These are phyloP conservation scores for Ichthyophonus hoferi DNA, from an alignment of 208 protist genomes.

Conservation along the genomic window DNA sequence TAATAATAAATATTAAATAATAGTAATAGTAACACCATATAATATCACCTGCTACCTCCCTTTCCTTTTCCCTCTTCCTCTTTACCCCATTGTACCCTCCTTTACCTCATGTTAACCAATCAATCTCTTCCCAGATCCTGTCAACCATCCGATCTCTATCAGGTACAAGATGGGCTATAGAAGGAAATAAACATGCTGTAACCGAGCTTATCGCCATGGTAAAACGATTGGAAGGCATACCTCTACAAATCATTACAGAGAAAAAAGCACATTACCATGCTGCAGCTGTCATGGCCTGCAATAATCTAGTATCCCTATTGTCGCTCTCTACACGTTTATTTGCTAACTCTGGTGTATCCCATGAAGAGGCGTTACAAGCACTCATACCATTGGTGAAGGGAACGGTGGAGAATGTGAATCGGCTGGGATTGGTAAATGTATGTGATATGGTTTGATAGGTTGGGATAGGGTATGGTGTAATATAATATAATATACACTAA, in stretches of 20 bases:
- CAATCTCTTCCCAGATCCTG: background rate
- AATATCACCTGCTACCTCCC: no score
- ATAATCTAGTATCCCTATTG: background rate
- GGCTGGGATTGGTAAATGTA: no score
- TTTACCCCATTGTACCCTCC: background rate
- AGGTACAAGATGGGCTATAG: background rate
- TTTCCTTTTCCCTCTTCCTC: background rate
- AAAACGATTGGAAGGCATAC: background rate
- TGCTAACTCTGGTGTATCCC: background rate
- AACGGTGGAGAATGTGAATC: background rate
- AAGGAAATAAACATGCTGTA: background rate
- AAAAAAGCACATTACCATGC: background rate
- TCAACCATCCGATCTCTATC: background rate
- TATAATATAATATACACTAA: slow-evolving; percentile 2
- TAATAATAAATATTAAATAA: no score
- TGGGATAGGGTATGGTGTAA: no score
- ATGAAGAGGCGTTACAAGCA: background rate
- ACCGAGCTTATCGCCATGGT: background rate
- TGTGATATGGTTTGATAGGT: no score
- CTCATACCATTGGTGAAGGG: background rate
- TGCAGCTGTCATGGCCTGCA: background rate
- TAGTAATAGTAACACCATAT: no score
- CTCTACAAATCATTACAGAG: background rate
- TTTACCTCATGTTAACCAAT: background rate
- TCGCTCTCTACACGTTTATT: background rate